Conservation (phyloP, 192 early-diverging fungal genomes). For the Allomyces macrogynus region DNA sequence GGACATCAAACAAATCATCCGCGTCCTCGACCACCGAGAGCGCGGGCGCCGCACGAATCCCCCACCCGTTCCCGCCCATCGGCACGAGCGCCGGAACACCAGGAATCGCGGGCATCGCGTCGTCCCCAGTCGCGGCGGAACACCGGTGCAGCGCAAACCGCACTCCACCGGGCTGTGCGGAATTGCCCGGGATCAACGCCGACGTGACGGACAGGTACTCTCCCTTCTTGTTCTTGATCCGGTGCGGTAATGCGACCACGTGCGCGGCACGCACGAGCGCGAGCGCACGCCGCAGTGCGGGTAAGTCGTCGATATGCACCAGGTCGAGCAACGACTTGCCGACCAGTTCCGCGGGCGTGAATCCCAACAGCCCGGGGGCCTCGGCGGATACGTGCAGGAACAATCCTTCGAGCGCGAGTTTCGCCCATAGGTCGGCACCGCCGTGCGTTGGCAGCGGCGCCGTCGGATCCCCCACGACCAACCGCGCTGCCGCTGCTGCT, state of each 20-base stretch:
- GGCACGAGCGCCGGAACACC: neutral
- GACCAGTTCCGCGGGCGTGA: constrained; percentile 11
- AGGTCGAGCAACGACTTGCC: constrained; percentile 22
- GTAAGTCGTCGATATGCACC: constrained; percentile 18
- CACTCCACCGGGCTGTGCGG: neutral
- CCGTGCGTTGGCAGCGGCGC: too few relatives aligned
- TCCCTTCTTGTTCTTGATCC: constrained; percentile 16
- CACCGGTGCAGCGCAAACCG: constrained; percentile 2
- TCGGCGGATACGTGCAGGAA: constrained; percentile 23
- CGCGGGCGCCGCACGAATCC: constrained; percentile 1
- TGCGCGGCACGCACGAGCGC: constrained; percentile 14
- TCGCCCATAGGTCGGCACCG: constrained; percentile 36
- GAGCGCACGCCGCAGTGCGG: constrained; percentile 17
- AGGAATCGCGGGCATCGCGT: neutral
- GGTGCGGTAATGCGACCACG: constrained; percentile 13
- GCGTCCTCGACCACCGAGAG: neutral
- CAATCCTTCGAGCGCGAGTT: constrained; percentile 33
- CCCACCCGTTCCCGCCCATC: neutral
- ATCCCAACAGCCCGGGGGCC: constrained; percentile 11
- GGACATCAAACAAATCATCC: constrained; percentile 23
- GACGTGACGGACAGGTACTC: constrained; percentile 13
- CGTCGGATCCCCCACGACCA: too few relatives aligned
- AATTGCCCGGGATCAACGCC: constrained; percentile 19
- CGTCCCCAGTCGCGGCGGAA: neutral
- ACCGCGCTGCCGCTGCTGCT: too few relatives aligned